A percentile compares a stretch with the other conserved stretches of the same genome.
These are phyloP conservation scores for Cyberlindnera americana DNA, from an alignment of 805 yeast species.

Conservation along the genomic window DNA sequence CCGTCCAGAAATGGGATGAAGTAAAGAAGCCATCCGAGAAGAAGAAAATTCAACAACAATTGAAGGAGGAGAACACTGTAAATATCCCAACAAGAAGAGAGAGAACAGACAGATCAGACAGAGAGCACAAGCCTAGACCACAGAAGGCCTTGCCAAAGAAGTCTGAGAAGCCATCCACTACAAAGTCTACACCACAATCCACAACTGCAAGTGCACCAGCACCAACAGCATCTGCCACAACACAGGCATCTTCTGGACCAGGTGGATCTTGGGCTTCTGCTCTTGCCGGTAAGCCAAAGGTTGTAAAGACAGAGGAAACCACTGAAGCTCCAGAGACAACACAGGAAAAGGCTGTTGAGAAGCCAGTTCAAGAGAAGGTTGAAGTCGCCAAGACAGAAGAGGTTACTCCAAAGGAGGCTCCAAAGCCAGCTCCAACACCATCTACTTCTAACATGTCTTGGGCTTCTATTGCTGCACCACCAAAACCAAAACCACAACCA, in stretches of 20 bases:
- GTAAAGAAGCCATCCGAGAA: slow-evolving; percentile 66
- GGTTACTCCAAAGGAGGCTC: slow-evolving; percentile 15
- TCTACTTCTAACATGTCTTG: slow-evolving; percentile 44
- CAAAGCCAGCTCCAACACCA: slow-evolving; percentile 23
- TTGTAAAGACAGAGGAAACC: slow-evolving; percentile 2
- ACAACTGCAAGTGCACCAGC: slow-evolving; percentile 17
- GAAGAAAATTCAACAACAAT: slow-evolving; percentile 39
- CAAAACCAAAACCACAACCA: slow-evolving; percentile 25
- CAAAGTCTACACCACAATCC: slow-evolving; percentile 14
- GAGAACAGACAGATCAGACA: slow-evolving; percentile 12
- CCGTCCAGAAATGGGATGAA: slow-evolving; percentile 91
- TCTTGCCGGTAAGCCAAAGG: slow-evolving; percentile 22
- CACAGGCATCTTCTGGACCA: slow-evolving; percentile 19
- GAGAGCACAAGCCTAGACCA: slow-evolving; percentile 20
- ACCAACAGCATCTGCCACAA: slow-evolving; percentile 17
- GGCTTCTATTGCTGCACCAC: slow-evolving; percentile 68
- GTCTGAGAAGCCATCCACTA: slow-evolving; percentile 13
- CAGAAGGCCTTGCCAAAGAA: slow-evolving; percentile 20
- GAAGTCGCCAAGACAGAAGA: slow-evolving; percentile 8
- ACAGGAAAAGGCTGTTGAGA: slow-evolving; percentile 1
- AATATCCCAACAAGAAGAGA: slow-evolving; percentile 11
- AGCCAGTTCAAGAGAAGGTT: slow-evolving; percentile 1
- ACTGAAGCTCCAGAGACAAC: slow-evolving; percentile 5
- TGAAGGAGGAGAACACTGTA: slow-evolving; percentile 20
- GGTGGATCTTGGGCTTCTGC: slow-evolving; percentile 31